Evolutionary conservation across 2,329 filamentous ascomycete species (phyloP).

Genomic region (Fusarium xylarioides): DNA sequence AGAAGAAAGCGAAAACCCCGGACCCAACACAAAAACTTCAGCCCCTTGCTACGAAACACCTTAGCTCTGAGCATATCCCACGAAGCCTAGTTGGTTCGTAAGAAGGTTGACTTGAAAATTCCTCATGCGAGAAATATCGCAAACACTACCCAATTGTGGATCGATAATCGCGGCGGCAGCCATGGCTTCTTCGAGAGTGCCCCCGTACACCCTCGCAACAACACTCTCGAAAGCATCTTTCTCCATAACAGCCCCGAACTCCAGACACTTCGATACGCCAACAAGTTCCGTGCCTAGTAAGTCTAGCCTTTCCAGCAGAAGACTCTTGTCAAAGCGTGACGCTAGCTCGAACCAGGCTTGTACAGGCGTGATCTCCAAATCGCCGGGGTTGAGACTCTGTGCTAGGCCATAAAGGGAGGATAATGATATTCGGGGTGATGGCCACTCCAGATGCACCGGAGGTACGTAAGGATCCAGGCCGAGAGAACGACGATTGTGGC

Average conservation of each 20-base stretch:
- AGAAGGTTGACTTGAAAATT: background rate
- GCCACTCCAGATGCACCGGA: slow-evolving; percentile 48
- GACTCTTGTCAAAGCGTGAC: slow-evolving; percentile 49
- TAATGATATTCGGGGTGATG: slow-evolving; percentile 53
- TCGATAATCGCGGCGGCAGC: slow-evolving; percentile 14
- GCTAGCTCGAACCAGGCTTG: slow-evolving; percentile 66
- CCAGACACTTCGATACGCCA: slow-evolving; percentile 56
- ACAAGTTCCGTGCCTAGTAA: slow-evolving; percentile 53
- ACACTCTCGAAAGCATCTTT: slow-evolving; percentile 58
- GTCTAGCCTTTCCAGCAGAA: slow-evolving; percentile 52
- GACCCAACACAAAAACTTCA: background rate
- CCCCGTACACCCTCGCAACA: slow-evolving; percentile 52
- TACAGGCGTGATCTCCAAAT: slow-evolving; percentile 58
- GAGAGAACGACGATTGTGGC: slow-evolving; percentile 18
- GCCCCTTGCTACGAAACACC: background rate
- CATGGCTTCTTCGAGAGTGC: slow-evolving; percentile 31
- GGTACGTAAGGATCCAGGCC: slow-evolving; percentile 33
- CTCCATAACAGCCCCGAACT: slow-evolving; percentile 59
- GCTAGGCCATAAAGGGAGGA: slow-evolving; percentile 56
- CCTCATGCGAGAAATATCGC: background rate
- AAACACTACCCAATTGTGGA: background rate
- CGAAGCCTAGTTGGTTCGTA: background rate
- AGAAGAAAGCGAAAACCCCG: background rate
- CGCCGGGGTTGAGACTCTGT: slow-evolving; percentile 53
- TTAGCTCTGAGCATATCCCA: slow-evolving; percentile 26